A percentile compares a stretch with the other conserved stretches of the same genome.
phyloP scores from a whole-genome alignment of 2,329 filamentous ascomycete genomes.

The Fusarium neocosmosporiellum region DNA sequence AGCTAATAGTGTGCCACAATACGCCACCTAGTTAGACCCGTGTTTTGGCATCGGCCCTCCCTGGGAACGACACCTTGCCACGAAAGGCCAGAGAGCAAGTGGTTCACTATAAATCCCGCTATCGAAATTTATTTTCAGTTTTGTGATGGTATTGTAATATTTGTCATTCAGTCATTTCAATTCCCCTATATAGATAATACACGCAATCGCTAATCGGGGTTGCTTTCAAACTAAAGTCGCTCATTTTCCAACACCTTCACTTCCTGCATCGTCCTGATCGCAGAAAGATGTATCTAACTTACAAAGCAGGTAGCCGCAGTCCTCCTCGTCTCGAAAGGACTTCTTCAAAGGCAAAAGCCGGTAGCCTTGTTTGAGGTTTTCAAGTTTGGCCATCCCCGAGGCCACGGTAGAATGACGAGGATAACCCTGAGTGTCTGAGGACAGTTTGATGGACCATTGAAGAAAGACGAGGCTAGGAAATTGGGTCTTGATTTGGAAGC shows the following conservation, averaged over 20 bases:
- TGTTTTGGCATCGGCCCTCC: too few relatives aligned
- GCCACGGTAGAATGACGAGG: not conserved
- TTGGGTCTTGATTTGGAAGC: not conserved
- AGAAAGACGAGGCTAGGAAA: constrained; percentile 6
- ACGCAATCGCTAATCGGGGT: not conserved
- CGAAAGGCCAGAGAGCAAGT: not conserved
- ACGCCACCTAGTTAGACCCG: not conserved
- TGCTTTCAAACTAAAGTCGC: not conserved
- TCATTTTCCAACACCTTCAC: not conserved
- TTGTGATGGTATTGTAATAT: not conserved
- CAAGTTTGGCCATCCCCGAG: constrained; percentile 3
- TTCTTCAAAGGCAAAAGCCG: not conserved
- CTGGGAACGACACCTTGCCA: not conserved
- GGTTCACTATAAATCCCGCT: not conserved
- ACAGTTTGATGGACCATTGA: not conserved
- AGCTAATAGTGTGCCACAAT: not conserved
- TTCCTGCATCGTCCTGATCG: not conserved
- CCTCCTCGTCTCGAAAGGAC: accelerated
- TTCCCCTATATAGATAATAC: not conserved
- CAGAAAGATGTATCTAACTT: not conserved
- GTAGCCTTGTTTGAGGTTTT: constrained; percentile 11
- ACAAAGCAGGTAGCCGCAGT: constrained; percentile 4
- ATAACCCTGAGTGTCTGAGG: not conserved
- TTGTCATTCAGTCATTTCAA: not conserved
- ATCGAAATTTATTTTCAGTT: not conserved